Evolutionary conservation across 2,329 filamentous ascomycete species (phyloP), one percentile per base, ranked within the genome.

Genomic region (Hypoxylon sp.): DNA sequence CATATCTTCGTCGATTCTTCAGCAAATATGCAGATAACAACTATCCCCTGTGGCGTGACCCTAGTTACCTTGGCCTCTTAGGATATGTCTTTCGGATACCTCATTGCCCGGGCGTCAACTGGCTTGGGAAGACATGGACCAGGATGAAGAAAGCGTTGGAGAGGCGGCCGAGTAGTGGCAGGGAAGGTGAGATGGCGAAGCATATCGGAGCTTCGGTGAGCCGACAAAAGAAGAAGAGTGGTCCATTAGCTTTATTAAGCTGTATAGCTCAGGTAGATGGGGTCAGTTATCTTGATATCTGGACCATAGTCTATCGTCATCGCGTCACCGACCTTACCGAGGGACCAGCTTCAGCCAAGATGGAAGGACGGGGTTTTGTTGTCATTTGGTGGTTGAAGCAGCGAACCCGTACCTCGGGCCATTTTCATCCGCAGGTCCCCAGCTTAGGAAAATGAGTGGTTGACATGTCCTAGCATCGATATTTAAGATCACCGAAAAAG

Each of bases 51-150:
- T 64, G 42, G 54, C 45, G 37, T 56, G 61, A 55, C 55, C 67
- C 59, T 55, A 57, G 57, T 58, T 62, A 64, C 59, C 62, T 62
- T 65, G 65, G 65, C 67, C 65, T 60, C 60, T 60, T 68, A 70
- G 69, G 69, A 71, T 71, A 71, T 69, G 52, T 50, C 58, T 64
- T 62, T 58, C 58, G 52, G 59, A 52, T 58, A 59, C 68, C 60
- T 64, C 65, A 60, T 61, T 56, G 50, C 54, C 62, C 50, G 50
- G 59, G 58, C 45, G 52, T 49, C 60, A 57, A 52, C 60, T 54
- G 51, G 51, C 57, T 55, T 55, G 35, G 57, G 62, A 65, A 61
- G 60, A 46, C 55, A 60, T 55, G 55, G 55, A 55, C 56, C 63
- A 62, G 64, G 63, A 66, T 61, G 63, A 60, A 45, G 53, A 17